Evolutionary conservation across 2,329 filamentous ascomycete genomes (phyloP).

Genomic region (Fusarium fujikuroi): DNA sequence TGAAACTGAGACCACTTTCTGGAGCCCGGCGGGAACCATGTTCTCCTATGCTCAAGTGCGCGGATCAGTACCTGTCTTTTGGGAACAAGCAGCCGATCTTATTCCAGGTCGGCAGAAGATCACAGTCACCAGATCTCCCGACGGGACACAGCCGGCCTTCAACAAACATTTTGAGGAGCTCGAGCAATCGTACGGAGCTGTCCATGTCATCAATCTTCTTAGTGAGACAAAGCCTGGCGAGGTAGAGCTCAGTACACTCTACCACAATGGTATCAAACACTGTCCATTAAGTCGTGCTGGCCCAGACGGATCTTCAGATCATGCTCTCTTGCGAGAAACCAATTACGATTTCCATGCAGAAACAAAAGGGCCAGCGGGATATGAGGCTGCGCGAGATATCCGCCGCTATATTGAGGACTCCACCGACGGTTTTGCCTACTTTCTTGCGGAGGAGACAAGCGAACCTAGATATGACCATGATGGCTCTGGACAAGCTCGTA

Average conservation of each 20-base stretch:
- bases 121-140: conserved; percentile 84
- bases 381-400: conserved; percentile 90
- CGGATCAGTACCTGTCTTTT: conserved; percentile 95
- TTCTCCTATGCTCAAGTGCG: conserved; percentile 96
- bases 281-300: conserved; percentile 75
- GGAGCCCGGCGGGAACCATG: conserved; percentile 78
- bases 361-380: conserved; percentile 85
- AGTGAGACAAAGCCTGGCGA: conserved; percentile 90
- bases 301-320: conserved; percentile 68
- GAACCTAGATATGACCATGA: conserved; percentile 58
- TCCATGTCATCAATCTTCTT: conserved; percentile 94
- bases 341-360: conserved; percentile 98
- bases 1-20: conserved; percentile 95
- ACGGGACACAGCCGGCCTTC: conserved; percentile 94
- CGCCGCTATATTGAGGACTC: conserved; percentile 80
- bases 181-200: conserved; percentile 85
- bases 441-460: conserved; percentile 78
- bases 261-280: conserved; percentile 78
- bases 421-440: conserved; percentile 91
- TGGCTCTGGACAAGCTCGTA: conserved; percentile 54
- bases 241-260: conserved; percentile 82
- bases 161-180: conserved; percentile 94
- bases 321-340: conserved; percentile 80
- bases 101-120: conserved; percentile 96
- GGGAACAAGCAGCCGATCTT: conserved; percentile 91